Evolutionary conservation across 768 basidiomycete genomes (phyloP), one percentile per base, ranked within the genome.

Genomic region (Auricularia auricula-judae): DNA sequence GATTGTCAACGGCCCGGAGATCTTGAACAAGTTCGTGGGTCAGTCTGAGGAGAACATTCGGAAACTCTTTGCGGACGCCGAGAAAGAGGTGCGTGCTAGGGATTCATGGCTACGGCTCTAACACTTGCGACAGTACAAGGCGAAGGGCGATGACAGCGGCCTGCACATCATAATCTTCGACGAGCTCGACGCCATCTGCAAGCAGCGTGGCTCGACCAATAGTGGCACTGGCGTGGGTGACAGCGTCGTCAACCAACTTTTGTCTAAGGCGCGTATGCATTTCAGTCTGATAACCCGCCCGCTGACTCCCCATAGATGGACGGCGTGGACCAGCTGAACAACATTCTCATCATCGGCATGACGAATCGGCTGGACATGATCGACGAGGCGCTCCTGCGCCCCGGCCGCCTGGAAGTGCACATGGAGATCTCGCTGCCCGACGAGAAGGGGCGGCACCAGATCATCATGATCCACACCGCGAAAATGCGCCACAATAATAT

Each of bases 161-260:
- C 77, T 99, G 59, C 97, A 99, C 72, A 98, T 99, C 78, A 98
- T 99, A 77, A 99, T 99, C 66, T 99, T 99, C 71, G 97, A 99
- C 74, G 97, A 99, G 76, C 76, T 99, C 70, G 97, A 99, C 71
- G 97, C 97, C 16, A 91, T 99, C 68, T 98, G 94, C 82, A 99
- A 98, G 74, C 97, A 98, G 71, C 89, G 97, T 83, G 97, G 97
- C 3, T 91, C 92, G 7, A 91, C 88, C 1, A 88, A 86, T 70
- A 86, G 80, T 65, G 93, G 95, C 2, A 98, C 97, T 8, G 97
- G 97, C 58, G 97, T 99, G 3, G 96, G 94, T n/a, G 97, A 99
- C 74, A 98, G 88, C 21, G 91, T 98, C 21, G 97, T 99, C 75
- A 99, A 98, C 75, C 97, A 99, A 77, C 83, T 99, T 60, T 81